phyloP scores from a whole-genome alignment of 441 rosid species.

The Populus hybrid region DNA sequence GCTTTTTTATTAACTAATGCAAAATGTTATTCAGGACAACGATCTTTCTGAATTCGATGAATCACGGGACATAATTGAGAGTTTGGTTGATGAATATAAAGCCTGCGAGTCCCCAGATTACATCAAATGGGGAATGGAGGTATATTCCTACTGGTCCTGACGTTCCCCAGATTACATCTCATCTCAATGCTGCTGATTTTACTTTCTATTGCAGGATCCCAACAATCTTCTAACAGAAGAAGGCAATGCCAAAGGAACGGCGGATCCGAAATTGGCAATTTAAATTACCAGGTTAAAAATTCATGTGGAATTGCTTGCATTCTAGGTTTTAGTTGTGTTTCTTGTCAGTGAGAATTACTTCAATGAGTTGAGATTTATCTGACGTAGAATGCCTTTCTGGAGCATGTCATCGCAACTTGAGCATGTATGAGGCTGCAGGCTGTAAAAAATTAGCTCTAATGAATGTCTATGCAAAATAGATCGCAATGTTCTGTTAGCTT shows the following conservation, averaged over 20 bases:
- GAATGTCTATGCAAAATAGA: not conserved
- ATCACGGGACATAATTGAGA: constrained; percentile 85
- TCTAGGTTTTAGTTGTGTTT: not conserved
- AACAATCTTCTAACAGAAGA: constrained; percentile 73
- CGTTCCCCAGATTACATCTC: not conserved
- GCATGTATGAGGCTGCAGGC: not conserved
- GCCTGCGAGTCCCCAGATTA: constrained; percentile 99
- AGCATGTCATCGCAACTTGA: not conserved
- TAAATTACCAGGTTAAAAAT: constrained; percentile 31
- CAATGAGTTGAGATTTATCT: not conserved
- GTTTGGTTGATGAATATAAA: constrained; percentile 96
- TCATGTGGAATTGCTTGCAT: constrained; percentile 6
- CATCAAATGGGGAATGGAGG: constrained; percentile 99
- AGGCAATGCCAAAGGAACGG: constrained; percentile 76
- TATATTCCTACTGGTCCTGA: constrained; percentile 19
- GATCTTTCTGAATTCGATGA: constrained; percentile 99
- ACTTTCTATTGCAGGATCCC: constrained; percentile 61
- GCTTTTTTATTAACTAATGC: not conserved
- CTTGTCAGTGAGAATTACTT: not conserved
- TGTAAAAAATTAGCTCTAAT: too few species aligned
- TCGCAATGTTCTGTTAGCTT: not conserved
- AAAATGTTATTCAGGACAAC: constrained; percentile 62
- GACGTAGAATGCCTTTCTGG: not conserved
- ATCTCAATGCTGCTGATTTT: not conserved
- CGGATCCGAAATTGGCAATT: constrained; percentile 67